These are phyloP conservation scores for Musa acuminata DNA, from an alignment of 176 grass and related monocot genomes.

Conservation along the genomic window DNA sequence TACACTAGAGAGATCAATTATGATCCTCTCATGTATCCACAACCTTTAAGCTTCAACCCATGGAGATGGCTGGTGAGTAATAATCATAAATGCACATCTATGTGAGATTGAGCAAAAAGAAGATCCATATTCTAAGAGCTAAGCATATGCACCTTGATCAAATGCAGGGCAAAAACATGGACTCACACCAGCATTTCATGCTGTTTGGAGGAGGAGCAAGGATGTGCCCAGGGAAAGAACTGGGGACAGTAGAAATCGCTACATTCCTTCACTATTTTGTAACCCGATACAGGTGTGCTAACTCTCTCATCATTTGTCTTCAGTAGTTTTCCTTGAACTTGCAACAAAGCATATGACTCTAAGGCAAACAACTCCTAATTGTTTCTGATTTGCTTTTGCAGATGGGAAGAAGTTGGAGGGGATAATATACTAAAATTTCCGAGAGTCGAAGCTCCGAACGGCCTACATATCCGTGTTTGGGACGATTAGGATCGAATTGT, in stretches of 20 bases:
- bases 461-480: conserved; percentile 8
- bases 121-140: neutral
- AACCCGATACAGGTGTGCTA: conserved; percentile 17
- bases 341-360: neutral
- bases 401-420: conserved; percentile 25
- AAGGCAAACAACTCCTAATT: neutral
- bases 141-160: neutral
- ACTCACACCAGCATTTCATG: conserved; percentile 11
- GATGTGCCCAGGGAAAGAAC: conserved; percentile 18
- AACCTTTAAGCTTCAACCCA: conserved; percentile 18
- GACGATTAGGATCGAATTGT: neutral
- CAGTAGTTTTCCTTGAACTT: neutral
- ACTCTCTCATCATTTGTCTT: too few relatives aligned
- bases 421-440: conserved; percentile 13
- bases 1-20: conserved; percentile 15
- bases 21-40: conserved; percentile 13
- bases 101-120: neutral
- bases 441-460: conserved; percentile 20
- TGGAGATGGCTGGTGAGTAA: conserved; percentile 26
- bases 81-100: neutral
- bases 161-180: neutral
- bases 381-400: neutral
- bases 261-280: conserved; percentile 18
- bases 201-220: conserved; percentile 23
- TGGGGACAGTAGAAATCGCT: conserved; percentile 3